Conservation (phyloP, 2,329 filamentous ascomycete species). For the Penicillium sp. region DNA sequence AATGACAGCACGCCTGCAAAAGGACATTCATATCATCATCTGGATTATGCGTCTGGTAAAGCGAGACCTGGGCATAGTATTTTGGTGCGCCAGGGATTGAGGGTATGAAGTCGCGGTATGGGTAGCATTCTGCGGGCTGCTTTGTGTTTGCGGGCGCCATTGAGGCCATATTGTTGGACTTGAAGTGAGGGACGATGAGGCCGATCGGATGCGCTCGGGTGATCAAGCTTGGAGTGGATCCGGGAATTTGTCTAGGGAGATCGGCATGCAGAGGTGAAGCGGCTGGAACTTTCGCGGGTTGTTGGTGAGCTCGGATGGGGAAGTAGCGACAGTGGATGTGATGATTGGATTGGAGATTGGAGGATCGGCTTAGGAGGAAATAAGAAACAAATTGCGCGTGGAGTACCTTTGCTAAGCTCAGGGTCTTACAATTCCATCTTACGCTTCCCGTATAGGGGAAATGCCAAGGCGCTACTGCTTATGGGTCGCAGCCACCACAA, state of each 20-base stretch:
- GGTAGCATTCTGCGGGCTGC: constrained; percentile 10
- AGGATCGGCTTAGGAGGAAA: no score
- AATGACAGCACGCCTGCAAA: constrained; percentile 13
- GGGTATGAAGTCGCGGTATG: constrained; percentile 10
- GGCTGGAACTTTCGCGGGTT: background rate
- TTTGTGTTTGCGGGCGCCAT: constrained; percentile 1
- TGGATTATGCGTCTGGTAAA: constrained; percentile 11
- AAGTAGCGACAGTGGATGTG: no score
- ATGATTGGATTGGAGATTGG: no score
- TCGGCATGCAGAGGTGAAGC: background rate
- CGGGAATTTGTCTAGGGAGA: background rate
- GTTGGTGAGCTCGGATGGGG: background rate
- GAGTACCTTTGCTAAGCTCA: background rate
- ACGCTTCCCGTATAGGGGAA: background rate
- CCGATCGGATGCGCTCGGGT: background rate
- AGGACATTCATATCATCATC: constrained; percentile 7
- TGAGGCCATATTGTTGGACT: background rate
- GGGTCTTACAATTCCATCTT: background rate
- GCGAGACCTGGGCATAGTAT: constrained; percentile 16
- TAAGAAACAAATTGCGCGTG: background rate
- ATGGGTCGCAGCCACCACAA: background rate
- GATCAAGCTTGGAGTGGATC: background rate
- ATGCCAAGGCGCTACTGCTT: constrained; percentile 2
- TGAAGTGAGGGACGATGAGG: no score
- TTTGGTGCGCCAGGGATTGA: background rate